Base-by-base conservation (phyloP, 495 filamentous ascomycete species). In the Daldinia grandis region DNA sequence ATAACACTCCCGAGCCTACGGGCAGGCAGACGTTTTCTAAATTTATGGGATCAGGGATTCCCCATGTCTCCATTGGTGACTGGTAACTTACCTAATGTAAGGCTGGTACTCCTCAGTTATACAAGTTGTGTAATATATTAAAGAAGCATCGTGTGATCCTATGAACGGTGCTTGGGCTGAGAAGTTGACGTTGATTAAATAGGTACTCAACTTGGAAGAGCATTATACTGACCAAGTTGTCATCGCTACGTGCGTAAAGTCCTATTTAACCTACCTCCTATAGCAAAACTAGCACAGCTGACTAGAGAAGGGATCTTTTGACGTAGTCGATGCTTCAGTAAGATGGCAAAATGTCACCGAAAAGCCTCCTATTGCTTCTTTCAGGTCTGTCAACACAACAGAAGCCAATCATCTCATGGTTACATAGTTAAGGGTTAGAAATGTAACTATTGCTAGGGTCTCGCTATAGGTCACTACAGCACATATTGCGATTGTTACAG, bases 21-120 rank as follows among this genome's bases (percentile, higher is more conserved):
- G 40, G 5, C 9, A 67, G 57, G 57, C 57, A 61, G 49, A 61
- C 50, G 58, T 59, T 49, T 61, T 61, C 49, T 42, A 44, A 8
- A 62, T 49, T 44, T 62, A 53, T 58, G 58, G 66, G 49, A 51
- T 53, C 19, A 19, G 60, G 27, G 35, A 59, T 17, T 12, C 44
- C 25, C 54, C 42, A 31, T 31, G 57, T 68, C 58, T 54, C 50
- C 24, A 60, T 59, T 66, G 56, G 55, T 12, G 14, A 17, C 1
- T 35, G 33, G 3, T 35, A 35, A 35, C 33, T 35, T 35, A 35
- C 33, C 33, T 30, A 28, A 53, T 30, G 15, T 53, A n/a, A 53
- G 49, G 49, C 25, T 17, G 27, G 49, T 53, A 53, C 5, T 27
- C 49, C 25, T 53, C n/a, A n/a, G n/a, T n/a, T n/a, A n/a, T 30